Evolutionary conservation across 139 green algal species (phyloP), one percentile per base, ranked within the genome.

Genomic region (Pleodorina starrii): DNA sequence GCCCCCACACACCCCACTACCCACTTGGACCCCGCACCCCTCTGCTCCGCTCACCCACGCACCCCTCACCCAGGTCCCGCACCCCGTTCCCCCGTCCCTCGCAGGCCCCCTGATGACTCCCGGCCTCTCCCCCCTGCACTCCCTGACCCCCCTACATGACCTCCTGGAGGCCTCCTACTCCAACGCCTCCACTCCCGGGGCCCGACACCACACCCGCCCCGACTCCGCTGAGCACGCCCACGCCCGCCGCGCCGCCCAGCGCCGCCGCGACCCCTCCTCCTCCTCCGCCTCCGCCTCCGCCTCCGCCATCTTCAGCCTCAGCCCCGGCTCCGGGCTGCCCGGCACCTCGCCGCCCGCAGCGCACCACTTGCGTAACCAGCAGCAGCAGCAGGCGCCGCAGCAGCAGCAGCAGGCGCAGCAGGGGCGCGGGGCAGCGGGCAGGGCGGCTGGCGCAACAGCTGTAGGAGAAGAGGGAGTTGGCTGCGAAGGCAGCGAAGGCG

Each of bases 291-390:
- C 78, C 21, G 78, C 54, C 38, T 57, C 78, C 19, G 35, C 78
- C 16, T 85, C 78, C 21, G 78, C 54, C 36, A 74, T 85, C 38
- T 85, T 85, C 78, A 74, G 54, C 51, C 40, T 85, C 25, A 85
- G 78, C 40, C 78, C 78, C 6, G 23, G 16, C 23, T 85, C 78
- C 3, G 76, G 48, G 19, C 5, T 48, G 48, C 76, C 32, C 9
- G 74, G 74, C 29, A 63, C 32, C 16, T 84, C 76, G 35, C 32
- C 50, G 76, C 5, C 32, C n/a, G n/a, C n/a, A 12, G 0, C 76
- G 32, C 46, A 38, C 50, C 50, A 50, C 32, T 44, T n/a, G 11
- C 44, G n/a, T 2, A 23, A n/a, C 74, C 27, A n/a, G 1, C 29
- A 36, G 14, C 29, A 73, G 21, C 63, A 38, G n/a, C 38, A 54